Percentiles rank a stretch among this genome's conserved stretches.
Evolutionary conservation across 306 rosid genomes (phyloP).

Genomic region (Gillenia trifoliata): DNA sequence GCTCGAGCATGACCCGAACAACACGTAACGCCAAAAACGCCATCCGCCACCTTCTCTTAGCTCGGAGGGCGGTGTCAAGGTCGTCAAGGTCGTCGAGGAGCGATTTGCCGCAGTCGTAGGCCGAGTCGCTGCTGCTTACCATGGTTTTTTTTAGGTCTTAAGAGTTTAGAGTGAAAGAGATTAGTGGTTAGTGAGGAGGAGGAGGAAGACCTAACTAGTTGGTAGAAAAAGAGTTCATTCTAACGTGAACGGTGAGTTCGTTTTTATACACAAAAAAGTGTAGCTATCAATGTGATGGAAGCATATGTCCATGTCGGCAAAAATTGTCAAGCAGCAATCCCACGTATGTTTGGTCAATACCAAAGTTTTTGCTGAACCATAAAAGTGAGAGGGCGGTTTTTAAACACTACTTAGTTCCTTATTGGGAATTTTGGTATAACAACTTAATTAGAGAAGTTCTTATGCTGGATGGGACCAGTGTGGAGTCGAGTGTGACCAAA

Average conservation of each 20-base stretch:
- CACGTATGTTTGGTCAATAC: not conserved
- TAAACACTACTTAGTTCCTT: too few species aligned
- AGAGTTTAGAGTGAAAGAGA: not conserved
- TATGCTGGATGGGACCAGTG: too few species aligned
- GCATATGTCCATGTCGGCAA: not conserved
- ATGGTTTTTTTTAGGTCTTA: conserved; percentile 7
- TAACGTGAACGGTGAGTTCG: not conserved
- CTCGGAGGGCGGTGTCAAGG: conserved; percentile 13
- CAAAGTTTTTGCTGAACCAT: not conserved
- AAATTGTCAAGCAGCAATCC: not conserved
- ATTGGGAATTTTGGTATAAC: not conserved
- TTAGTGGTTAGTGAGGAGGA: not conserved
- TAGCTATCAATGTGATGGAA: not conserved
- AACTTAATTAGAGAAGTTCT: too few species aligned
- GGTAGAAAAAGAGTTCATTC: not conserved
- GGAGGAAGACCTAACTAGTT: too few species aligned
- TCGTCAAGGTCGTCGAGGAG: conserved; percentile 16
- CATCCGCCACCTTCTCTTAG: conserved; percentile 28
- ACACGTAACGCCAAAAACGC: conserved; percentile 2
- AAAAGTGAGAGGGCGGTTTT: not conserved
- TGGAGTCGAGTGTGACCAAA: too few species aligned
- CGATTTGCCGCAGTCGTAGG: conserved; percentile 1
- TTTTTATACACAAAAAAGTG: not conserved
- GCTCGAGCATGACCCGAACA: conserved; percentile 13
- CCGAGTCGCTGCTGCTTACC: conserved; percentile 12